Evolutionary conservation across 2,329 filamentous ascomycete genomes (phyloP), one percentile per base, ranked within the genome.

Genomic region (Sordariomycetes sp.): DNA sequence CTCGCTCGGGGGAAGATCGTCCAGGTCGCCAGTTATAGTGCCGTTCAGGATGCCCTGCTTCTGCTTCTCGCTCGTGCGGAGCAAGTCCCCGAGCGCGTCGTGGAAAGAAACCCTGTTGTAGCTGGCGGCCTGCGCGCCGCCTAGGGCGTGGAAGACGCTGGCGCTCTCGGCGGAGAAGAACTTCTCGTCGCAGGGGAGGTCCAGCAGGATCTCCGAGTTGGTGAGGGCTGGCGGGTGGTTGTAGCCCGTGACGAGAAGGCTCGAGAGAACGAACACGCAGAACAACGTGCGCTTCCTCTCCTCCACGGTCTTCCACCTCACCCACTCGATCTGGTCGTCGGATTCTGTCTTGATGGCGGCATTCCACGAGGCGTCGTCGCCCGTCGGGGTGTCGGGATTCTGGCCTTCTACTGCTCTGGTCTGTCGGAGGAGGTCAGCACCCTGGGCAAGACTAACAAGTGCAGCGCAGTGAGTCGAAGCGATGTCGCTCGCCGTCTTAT

Each of bases 251-350:
- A 96, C 91, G 16, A 96, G 77, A 52, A 97, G 79, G 70, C 93
- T 97, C 3, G 93, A 97, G 55, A 97, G 79, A 60, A 90, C 87
- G 71, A 97, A 97, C 59, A 97, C 88, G 53, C 88, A 85, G 69
- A 92, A 97, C 34, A 97, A 82, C 0, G 93, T 97, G 59, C 93
- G 86, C 73, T 97, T 97, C 55, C 91, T 86, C 72, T 97, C 93
- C 70, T 99, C 93, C 58, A 83, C 79, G 1, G 81, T 79, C 72
- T 94, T 96, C 94, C 94, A 99, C 60, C 83, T 82, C 28, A 94
- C 75, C 93, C 93, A 99, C 64, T 90, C 86, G n/a, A 77, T 74
- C 58, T 88, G 82, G 60, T 90, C 83, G 60, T 79, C 76, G 10
- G 72, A 67, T 58, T 82, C 76, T 2, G 74, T 65, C 55, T 74